Evolutionary conservation across 257 asterid genomes (phyloP), one percentile per base, ranked within the genome.

Genomic region (Capsicum pubescens): DNA sequence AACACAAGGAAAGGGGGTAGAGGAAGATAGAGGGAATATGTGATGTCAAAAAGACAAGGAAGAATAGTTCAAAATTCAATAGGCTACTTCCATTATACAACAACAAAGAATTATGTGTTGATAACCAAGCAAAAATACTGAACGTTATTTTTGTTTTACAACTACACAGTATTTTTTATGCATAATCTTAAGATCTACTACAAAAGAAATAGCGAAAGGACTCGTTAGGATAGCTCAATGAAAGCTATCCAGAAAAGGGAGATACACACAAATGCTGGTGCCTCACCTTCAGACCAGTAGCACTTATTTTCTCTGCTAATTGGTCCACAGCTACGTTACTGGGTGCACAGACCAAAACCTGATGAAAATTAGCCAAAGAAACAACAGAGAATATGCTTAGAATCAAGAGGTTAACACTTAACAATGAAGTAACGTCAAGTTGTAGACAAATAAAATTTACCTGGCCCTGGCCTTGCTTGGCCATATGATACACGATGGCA

Each of bases 391-490:
- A 54, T 32, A 52, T 14, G 26, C 60, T 72, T 14, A 54, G 12
- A 46, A 2, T 19, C 68, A 32, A 21, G 9, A 42, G 48, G 50
- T 66, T 2, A 46, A 26, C 21, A 67, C 26, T 64, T 2, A 63
- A 26, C 36, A 58, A 11, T 21, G 77, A 80, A 19, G 8, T 50
- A 63, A 68, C 1, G 16, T 14, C 39, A 76, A 58, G 21, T 76
- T 83, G 84, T 42, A 48, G 2, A 46, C 55, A 4, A 84, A 72
- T 58, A 67, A 68, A 21, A 66, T 60, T 71, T 84, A 89, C 99
- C 97, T 97, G 98, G 36, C 99, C 99, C 87, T 97, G 99, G 85
- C 98, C 99, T 88, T 97, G 99, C 86, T 97, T 95, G 86, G 99
- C 99, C 99, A 97, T 97, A 88, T 97, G 99, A 87, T 95, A 97